Evolutionary conservation across 164 flowering plant species (phyloP).

Genomic region (Vitis labrusca): DNA sequence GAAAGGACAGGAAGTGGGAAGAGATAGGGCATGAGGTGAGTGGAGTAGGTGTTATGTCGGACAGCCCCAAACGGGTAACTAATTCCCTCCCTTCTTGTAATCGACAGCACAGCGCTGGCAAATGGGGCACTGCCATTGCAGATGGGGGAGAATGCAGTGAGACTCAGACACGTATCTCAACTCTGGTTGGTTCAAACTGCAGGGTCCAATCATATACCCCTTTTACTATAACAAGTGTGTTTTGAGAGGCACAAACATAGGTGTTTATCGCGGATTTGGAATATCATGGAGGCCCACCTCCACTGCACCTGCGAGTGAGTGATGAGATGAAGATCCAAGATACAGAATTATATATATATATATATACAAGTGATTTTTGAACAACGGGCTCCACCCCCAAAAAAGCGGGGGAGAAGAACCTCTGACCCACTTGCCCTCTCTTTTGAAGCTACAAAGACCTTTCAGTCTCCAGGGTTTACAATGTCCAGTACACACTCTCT

Average conservation of each 20-base stretch:
- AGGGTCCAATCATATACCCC: background rate
- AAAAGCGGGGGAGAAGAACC: background rate
- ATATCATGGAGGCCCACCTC: background rate
- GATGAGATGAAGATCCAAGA: background rate
- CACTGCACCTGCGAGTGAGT: background rate
- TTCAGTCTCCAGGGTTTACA: no score
- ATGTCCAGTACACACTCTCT: background rate
- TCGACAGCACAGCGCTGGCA: no score
- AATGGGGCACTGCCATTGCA: background rate
- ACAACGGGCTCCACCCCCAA: background rate
- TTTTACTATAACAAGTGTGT: background rate
- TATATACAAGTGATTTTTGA: no score
- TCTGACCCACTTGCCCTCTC: background rate
- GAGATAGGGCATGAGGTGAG: no score
- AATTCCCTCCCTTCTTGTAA: no score
- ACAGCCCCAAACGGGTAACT: no score
- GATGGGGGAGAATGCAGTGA: no score
- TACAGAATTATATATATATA: no score
- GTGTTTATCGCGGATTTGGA: background rate
- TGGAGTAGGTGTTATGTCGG: no score
- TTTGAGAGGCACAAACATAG: no score
- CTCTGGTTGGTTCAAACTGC: background rate
- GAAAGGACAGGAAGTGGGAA: no score
- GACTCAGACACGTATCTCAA: background rate
- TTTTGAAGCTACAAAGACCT: background rate